Evolutionary conservation across 2,329 filamentous ascomycete genomes (phyloP).

Genomic region (Dactylellina sp.): DNA sequence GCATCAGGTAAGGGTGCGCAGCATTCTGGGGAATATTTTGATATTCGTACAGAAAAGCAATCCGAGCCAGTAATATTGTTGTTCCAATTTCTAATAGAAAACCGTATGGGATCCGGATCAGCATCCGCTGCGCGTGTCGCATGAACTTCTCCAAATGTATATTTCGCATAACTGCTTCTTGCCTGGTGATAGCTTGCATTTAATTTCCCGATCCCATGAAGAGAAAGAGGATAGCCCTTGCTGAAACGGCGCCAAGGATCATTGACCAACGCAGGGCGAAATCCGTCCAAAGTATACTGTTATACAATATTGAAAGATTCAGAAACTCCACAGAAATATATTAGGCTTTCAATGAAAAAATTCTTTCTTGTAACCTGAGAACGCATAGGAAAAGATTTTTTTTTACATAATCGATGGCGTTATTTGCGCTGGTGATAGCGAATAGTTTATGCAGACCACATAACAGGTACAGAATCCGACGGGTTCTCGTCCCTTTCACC

Average conservation of each 20-base stretch:
- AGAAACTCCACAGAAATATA: neutral
- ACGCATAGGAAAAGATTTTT: neutral
- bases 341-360: constrained; percentile 1
- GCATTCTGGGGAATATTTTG: constrained; percentile 6
- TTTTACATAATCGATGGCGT: constrained; percentile 40
- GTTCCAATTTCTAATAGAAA: no score
- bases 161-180: constrained; percentile 8
- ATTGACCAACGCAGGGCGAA: neutral
- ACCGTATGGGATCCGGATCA: neutral
- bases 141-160: constrained; percentile 18
- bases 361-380: no score
- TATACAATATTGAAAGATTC: no score
- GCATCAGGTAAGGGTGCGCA: neutral
- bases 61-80: neutral
- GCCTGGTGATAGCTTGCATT: constrained; percentile 5
- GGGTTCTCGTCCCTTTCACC: constrained; percentile 31
- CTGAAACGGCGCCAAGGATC: constrained; percentile 51
- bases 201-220: constrained; percentile 52
- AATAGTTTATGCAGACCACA: constrained; percentile 14
- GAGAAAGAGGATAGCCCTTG: constrained; percentile 23
- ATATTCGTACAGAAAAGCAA: neutral
- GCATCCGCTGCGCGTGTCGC: constrained; percentile 30
- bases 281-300: constrained; percentile 5
- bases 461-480: constrained; percentile 12
- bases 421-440: constrained; percentile 41